Percentiles rank a stretch among this genome's conserved stretches.
Evolutionary conservation across 768 basidiomycete genomes (phyloP).

Genomic region (Phylloporus arenicola): DNA sequence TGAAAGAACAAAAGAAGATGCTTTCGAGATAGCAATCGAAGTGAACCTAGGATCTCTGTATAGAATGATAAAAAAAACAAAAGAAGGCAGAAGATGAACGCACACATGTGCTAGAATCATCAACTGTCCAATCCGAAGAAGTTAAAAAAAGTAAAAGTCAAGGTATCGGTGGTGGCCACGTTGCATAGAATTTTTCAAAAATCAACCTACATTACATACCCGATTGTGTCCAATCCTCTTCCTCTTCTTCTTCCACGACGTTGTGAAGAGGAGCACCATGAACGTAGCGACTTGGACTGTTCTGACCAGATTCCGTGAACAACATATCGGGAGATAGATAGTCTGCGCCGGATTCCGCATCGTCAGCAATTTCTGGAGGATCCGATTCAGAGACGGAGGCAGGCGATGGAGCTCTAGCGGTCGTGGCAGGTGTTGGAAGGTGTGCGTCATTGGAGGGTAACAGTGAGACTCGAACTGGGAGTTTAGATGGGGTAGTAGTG

Average conservation of each 20-base stretch:
- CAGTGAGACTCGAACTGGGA: constrained; percentile 31
- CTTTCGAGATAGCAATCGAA: constrained; percentile 13
- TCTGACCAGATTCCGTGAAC: constrained; percentile 48
- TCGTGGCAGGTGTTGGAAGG: constrained; percentile 3
- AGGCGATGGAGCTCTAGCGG: constrained; percentile 13
- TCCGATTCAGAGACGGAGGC: constrained; percentile 14
- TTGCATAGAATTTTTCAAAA: constrained; percentile 6
- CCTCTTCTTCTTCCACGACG: constrained; percentile 78
- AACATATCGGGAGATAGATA: constrained; percentile 30
- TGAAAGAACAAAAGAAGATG: constrained; percentile 2
- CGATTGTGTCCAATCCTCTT: constrained; percentile 33
- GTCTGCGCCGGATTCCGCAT: constrained; percentile 16
- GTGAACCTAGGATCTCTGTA: not conserved
- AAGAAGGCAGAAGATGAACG: constrained; percentile 3
- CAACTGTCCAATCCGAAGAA: constrained; percentile 12
- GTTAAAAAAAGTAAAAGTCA: constrained; percentile 2
- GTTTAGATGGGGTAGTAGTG: constrained; percentile 23
- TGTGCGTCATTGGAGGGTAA: constrained; percentile 6
- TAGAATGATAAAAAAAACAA: constrained; percentile 1
- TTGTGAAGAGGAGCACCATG: constrained; percentile 86
- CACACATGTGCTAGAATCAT: not conserved
- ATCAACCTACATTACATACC: constrained; percentile 20
- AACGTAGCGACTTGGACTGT: constrained; percentile 66
- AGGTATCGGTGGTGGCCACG: constrained; percentile 25
- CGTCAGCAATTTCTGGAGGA: constrained; percentile 25